Evolutionary conservation across 176 grass and related monocot genomes (phyloP).

Genomic region (Avena eriantha): DNA sequence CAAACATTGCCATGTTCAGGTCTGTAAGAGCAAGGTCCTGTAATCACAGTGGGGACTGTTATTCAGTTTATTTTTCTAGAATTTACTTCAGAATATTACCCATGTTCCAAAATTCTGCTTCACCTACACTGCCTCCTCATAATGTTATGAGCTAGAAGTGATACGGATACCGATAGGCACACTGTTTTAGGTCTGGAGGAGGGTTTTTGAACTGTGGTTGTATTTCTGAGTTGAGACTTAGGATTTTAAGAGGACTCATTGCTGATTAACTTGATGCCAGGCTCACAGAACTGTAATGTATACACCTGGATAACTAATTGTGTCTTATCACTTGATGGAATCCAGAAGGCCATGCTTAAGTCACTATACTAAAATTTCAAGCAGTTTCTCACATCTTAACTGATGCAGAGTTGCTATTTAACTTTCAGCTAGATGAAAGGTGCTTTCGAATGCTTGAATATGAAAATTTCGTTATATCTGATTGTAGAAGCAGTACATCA

Average conservation of each 20-base stretch:
- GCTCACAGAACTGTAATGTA: slow-evolving; percentile 19
- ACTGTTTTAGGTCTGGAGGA: slow-evolving; percentile 8
- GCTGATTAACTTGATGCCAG: slow-evolving; percentile 23
- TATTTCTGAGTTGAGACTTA: neutral
- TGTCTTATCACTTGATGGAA: slow-evolving; percentile 16
- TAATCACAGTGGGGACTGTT: neutral
- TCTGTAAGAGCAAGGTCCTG: slow-evolving; percentile 31
- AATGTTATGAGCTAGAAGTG: slow-evolving; percentile 20
- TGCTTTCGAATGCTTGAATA: slow-evolving; percentile 38
- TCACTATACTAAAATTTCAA: slow-evolving; percentile 33
- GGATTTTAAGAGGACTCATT: neutral
- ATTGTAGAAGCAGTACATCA: slow-evolving; percentile 40
- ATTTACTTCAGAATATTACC: neutral
- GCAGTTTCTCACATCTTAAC: slow-evolving; percentile 19
- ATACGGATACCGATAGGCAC: neutral
- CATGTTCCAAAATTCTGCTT: slow-evolving; percentile 18
- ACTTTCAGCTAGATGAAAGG: slow-evolving; percentile 15
- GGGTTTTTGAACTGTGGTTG: neutral
- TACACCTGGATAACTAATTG: slow-evolving; percentile 12
- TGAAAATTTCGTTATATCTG: slow-evolving; percentile 26
- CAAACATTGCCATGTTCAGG: slow-evolving; percentile 27
- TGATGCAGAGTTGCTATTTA: slow-evolving; percentile 26
- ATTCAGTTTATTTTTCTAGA: slow-evolving; percentile 9
- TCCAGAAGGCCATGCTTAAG: slow-evolving; percentile 18
- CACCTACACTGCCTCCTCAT: neutral